Base-by-base conservation (phyloP, 202 grass and related monocot genomes). In the Schoenoplectus triqueter region DNA sequence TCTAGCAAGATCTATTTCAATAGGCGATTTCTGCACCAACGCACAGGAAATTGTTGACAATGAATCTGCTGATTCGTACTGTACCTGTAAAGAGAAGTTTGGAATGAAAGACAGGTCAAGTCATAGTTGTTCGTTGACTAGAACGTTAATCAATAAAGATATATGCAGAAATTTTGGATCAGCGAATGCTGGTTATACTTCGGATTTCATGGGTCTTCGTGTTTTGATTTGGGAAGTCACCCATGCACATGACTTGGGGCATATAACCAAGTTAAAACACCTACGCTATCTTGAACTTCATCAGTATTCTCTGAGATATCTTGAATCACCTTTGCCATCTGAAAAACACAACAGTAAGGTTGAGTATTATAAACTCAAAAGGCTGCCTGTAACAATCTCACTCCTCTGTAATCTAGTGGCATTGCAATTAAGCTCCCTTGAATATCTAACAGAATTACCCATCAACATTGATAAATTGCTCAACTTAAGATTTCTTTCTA, bases 1-100 rank as follows among this genome's bases (percentile, higher is more conserved):
- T 10, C 57, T 89, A 59, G 87, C 78, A 0, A 85, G 57, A 66
- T 89, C 57, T 56, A 44, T 82, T 4, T 85, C 66, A 52, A 82
- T 9, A 6, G 44, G 17, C 41, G 89, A 92, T 19, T 95, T 85
- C 5, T 40, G 18, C 31, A 79, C 88, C 20, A 3, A 6, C 15
- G 31, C 6, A 2, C 14, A 55, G 46, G 66, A 42, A 10, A 15
- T 4, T 56, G 69, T 5, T 45, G 54, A 73, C 54, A 56, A 44
- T 48, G 48, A 20, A 39, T 80, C 22, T 65, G 55, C 51, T 74
- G 39, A 13, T 56, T 39, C 69, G 2, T 42, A 66, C 52, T 20
- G 20, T 62, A 6, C 59, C 5, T 41, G 41, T 56, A 17, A 2
- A 65, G 64, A 66, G 17, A 66, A 17, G 1, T 61, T 4, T 57